A percentile compares a stretch with the other conserved stretches of the same genome.
phyloP scores from a whole-genome alignment of 805 yeast species.

The Blastobotrys americana region DNA sequence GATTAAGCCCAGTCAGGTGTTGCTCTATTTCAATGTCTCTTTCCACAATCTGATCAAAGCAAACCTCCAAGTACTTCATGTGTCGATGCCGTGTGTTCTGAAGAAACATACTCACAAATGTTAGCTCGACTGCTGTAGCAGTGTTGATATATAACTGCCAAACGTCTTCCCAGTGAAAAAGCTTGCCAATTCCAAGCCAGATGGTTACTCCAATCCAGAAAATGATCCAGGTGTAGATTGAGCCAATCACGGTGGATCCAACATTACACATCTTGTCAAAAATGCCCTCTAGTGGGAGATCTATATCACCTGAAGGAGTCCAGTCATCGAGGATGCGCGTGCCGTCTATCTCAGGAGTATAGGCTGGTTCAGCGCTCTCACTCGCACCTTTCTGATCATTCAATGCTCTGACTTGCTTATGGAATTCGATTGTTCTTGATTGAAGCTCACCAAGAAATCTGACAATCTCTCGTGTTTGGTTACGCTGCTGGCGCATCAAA shows the following conservation, averaged over 20 bases:
- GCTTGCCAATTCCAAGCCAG: slow-evolving; percentile 4
- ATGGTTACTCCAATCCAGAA: slow-evolving; percentile 2
- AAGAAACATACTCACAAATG: background rate
- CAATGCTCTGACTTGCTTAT: background rate
- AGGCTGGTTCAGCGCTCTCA: background rate
- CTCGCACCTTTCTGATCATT: background rate
- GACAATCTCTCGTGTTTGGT: background rate
- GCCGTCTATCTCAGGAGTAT: background rate
- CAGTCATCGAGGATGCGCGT: background rate
- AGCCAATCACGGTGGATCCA: background rate
- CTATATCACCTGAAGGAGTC: background rate
- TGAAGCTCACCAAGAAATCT: background rate
- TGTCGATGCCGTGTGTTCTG: slow-evolving; percentile 3
- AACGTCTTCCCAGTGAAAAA: background rate
- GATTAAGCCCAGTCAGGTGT: background rate
- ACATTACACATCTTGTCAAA: background rate
- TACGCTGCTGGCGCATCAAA: background rate
- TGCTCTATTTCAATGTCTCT: background rate
- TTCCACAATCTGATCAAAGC: background rate
- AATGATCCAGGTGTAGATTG: background rate
- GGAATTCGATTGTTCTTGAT: background rate
- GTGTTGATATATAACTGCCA: slow-evolving; percentile 6
- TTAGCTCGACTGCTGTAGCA: slow-evolving; percentile 1
- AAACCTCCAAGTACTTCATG: slow-evolving; percentile 1
- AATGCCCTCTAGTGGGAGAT: background rate